A percentile compares a stretch with the other conserved stretches of the same genome.
Conservation (phyloP, 192 early-diverging fungal species). For the Rhizophagus prolifer region DNA sequence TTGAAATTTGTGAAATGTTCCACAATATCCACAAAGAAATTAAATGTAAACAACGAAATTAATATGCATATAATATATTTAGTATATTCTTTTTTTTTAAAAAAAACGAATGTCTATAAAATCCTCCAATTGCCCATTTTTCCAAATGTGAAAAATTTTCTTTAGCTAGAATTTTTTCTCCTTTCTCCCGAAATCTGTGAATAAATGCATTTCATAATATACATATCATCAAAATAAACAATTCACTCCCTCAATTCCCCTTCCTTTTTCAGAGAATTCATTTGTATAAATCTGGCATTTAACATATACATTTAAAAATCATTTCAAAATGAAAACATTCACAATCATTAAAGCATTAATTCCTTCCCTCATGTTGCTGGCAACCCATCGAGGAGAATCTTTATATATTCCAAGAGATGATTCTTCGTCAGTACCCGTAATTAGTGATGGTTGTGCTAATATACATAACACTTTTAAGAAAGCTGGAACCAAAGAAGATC, state of each 20-base stretch:
- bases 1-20: no score
- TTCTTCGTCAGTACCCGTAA: not conserved
- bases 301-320: not conserved
- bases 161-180: not conserved
- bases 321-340: not conserved
- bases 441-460: not conserved
- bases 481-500: not conserved
- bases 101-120: not conserved
- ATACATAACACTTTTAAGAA: slow-evolving; percentile 1
- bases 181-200: not conserved
- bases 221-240: not conserved
- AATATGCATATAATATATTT: no score
- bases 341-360: not conserved
- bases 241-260: not conserved
- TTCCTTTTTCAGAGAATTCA: not conserved
- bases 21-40: no score
- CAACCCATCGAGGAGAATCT: slow-evolving; percentile 1
- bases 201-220: not conserved
- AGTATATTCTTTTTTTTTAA: no score
- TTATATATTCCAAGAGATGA: not conserved
- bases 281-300: not conserved
- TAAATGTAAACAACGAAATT: no score
- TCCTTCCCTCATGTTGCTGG: slow-evolving; percentile 11
- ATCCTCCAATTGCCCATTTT: not conserved
- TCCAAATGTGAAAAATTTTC: not conserved